Conservation (phyloP, 176 grass and related monocot species). For the maize (Zea mays) region DNA sequence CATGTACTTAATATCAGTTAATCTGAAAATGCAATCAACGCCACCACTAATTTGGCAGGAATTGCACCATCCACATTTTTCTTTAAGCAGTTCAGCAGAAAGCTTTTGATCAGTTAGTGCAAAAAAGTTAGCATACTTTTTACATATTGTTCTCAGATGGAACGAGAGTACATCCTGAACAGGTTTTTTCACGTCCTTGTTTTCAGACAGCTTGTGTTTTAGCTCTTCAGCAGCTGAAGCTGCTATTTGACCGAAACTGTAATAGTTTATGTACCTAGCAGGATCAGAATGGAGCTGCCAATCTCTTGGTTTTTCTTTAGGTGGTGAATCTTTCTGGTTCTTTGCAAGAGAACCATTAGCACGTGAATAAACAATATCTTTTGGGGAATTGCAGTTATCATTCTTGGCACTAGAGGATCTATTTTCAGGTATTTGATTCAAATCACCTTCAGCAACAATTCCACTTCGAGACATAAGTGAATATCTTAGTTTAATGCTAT, state of each 20-base stretch:
- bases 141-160: conserved; percentile 71
- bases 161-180: conserved; percentile 50
- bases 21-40: conserved; percentile 74
- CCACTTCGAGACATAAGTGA: conserved; percentile 17
- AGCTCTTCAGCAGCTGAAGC: conserved; percentile 75
- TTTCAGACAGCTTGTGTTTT: conserved; percentile 61
- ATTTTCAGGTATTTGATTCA: conserved; percentile 26
- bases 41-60: conserved; percentile 69
- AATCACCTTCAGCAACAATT: conserved; percentile 31
- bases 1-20: conserved; percentile 41
- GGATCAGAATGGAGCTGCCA: conserved; percentile 46
- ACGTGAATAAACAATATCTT: conserved; percentile 49
- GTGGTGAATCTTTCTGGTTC: conserved; percentile 25
- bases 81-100: conserved; percentile 67
- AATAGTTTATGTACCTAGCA: conserved; percentile 71
- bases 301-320: conserved; percentile 44
- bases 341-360: conserved; percentile 33
- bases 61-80: conserved; percentile 97
- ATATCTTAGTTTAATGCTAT: conserved; percentile 13
- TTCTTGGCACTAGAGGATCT: conserved; percentile 21
- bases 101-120: conserved; percentile 62
- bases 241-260: conserved; percentile 92
- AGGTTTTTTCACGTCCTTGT: conserved; percentile 71
- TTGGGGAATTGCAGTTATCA: conserved; percentile 31
- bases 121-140: conserved; percentile 67